Evolutionary conservation across 768 basidiomycete genomes (phyloP).

Genomic region (Psilocybe cyanescens): DNA sequence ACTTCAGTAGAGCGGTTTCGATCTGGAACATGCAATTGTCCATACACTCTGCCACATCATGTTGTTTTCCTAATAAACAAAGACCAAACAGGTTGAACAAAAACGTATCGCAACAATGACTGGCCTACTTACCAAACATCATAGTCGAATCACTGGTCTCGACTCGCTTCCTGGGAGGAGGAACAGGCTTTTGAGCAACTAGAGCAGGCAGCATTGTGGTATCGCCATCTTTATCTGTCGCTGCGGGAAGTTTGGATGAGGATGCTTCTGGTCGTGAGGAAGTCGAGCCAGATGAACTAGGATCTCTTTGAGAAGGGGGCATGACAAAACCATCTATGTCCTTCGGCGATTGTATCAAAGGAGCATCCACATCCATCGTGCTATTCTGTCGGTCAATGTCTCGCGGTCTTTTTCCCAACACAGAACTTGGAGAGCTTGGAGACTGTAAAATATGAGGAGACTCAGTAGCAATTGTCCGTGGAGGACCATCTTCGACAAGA

Average conservation of each 20-base stretch:
- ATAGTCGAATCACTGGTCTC: conserved; percentile 73
- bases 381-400: conserved; percentile 46
- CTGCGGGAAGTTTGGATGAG: conserved; percentile 25
- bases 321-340: conserved; percentile 40
- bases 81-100: conserved; percentile 10
- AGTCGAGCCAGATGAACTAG: conserved; percentile 30
- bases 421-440: conserved; percentile 47
- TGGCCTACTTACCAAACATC: conserved; percentile 79
- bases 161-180: conserved; percentile 56
- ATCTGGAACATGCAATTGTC: conserved; percentile 99
- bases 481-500: conserved; percentile 72
- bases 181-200: conserved; percentile 47
- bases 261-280: conserved; percentile 34
- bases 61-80: conserved; percentile 75
- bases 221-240: conserved; percentile 34
- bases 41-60: conserved; percentile 99
- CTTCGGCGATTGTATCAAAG: conserved; percentile 38
- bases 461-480: conserved; percentile 21
- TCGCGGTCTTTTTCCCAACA: conserved; percentile 73
- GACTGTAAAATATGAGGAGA: conserved; percentile 18
- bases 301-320: conserved; percentile 29
- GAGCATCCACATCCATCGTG: conserved; percentile 62
- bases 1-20: conserved; percentile 86
- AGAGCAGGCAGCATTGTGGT: conserved; percentile 34
- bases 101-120: not conserved